Percentiles rank a stretch among this genome's conserved stretches.
Evolutionary conservation across 2,329 filamentous ascomycete species (phyloP).

Genomic region (Colletotrichum tropicicola): DNA sequence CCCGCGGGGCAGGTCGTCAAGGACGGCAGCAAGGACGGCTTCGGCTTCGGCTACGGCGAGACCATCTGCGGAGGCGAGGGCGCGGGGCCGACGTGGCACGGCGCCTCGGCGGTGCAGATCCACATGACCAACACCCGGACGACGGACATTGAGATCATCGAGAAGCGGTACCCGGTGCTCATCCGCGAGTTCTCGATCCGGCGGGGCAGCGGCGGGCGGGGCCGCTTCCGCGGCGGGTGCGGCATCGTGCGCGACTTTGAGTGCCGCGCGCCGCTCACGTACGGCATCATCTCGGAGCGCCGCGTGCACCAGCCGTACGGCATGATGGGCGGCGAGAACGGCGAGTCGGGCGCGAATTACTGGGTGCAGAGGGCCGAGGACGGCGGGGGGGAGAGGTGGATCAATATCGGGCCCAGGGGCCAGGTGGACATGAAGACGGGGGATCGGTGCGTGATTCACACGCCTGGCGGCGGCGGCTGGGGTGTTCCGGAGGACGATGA

Average conservation of each 20-base stretch:
- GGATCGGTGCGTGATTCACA: too few relatives aligned
- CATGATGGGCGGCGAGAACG: slow-evolving; percentile 74
- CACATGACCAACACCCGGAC: slow-evolving; percentile 91
- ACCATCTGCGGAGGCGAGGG: slow-evolving; percentile 83
- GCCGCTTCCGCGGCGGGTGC: slow-evolving; percentile 70
- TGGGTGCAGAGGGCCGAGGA: slow-evolving; percentile 61
- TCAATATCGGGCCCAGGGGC: too few relatives aligned
- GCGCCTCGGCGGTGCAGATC: slow-evolving; percentile 77
- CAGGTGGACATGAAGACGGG: too few relatives aligned
- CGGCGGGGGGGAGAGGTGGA: too few relatives aligned
- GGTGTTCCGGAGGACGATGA: too few relatives aligned
- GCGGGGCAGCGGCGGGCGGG: slow-evolving; percentile 68
- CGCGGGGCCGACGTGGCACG: slow-evolving; percentile 77
- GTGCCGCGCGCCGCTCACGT: slow-evolving; percentile 74
- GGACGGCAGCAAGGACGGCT: too few relatives aligned
- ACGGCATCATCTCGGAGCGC: slow-evolving; percentile 75
- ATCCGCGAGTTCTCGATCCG: slow-evolving; percentile 75
- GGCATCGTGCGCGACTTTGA: slow-evolving; percentile 77
- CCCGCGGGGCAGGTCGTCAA: too few relatives aligned
- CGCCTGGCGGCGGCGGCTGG: too few relatives aligned
- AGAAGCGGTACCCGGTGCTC: slow-evolving; percentile 78
- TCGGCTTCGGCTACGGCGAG: slow-evolving; percentile 90
- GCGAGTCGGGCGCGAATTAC: slow-evolving; percentile 72
- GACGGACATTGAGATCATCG: slow-evolving; percentile 82
- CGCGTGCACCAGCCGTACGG: slow-evolving; percentile 78